Conservation (phyloP, 208 protist species). For the Strigomonas galati region DNA sequence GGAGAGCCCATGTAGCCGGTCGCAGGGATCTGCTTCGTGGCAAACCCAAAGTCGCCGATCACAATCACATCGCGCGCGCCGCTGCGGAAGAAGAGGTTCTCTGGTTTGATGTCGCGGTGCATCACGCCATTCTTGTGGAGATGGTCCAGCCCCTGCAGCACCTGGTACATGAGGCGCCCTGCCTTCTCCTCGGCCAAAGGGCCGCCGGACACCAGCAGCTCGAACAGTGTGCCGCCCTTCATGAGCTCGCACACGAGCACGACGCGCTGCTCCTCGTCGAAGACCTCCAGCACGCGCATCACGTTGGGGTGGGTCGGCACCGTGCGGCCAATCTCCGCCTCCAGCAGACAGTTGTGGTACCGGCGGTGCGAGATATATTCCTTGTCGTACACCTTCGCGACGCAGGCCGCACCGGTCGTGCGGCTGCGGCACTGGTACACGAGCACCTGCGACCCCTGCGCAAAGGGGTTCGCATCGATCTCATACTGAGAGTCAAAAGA, state of each 20-base stretch:
- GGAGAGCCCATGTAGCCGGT: slow-evolving; percentile 69
- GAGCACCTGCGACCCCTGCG: slow-evolving; percentile 21
- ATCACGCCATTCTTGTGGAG: slow-evolving; percentile 97
- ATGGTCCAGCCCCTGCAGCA: slow-evolving; percentile 92
- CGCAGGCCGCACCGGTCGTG: slow-evolving; percentile 33
- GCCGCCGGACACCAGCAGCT: slow-evolving; percentile 88
- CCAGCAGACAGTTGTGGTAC: slow-evolving; percentile 38
- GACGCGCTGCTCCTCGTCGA: slow-evolving; percentile 60
- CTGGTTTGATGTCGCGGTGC: slow-evolving; percentile 99
- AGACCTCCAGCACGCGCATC: slow-evolving; percentile 91
- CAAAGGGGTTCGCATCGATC: slow-evolving; percentile 40
- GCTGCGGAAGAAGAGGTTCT: slow-evolving; percentile 98
- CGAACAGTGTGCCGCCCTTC: slow-evolving; percentile 96
- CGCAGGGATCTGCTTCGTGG: slow-evolving; percentile 60
- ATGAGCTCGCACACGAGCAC: slow-evolving; percentile 98
- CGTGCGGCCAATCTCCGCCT: slow-evolving; percentile 40
- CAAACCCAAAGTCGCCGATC: slow-evolving; percentile 98
- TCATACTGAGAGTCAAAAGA: slow-evolving; percentile 52
- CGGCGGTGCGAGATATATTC: slow-evolving; percentile 31
- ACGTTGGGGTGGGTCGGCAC: slow-evolving; percentile 46
- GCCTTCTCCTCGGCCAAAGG: slow-evolving; percentile 92
- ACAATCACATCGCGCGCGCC: slow-evolving; percentile 51
- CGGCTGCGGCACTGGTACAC: slow-evolving; percentile 56
- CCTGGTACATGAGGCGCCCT: slow-evolving; percentile 92
- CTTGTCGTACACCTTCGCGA: slow-evolving; percentile 69